These are phyloP conservation scores for Podaxis mareebaensis DNA, from an alignment of 768 basidiomycete genomes.

Conservation along the genomic window DNA sequence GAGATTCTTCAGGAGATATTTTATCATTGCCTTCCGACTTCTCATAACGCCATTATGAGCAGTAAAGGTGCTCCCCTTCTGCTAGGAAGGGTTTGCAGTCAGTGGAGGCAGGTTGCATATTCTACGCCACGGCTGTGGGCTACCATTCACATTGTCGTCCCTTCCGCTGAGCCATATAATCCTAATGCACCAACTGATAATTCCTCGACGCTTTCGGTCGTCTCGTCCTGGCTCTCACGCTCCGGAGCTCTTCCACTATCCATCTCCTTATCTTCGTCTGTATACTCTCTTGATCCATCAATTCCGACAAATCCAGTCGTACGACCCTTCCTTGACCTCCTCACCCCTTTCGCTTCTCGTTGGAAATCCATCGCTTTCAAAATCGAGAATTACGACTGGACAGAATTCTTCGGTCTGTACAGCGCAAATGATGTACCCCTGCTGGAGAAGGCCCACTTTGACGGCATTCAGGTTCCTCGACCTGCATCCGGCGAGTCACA, in stretches of 20 bases:
- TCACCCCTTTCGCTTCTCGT: neutral
- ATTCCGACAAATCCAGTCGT: neutral
- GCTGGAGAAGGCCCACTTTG: slow-evolving; percentile 4
- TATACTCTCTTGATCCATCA: neutral
- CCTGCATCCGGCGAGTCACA: neutral
- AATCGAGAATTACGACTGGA: slow-evolving; percentile 4
- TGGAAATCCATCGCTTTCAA: slow-evolving; percentile 3
- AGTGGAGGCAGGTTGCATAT: slow-evolving; percentile 23
- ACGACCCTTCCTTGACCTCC: slow-evolving; percentile 7
- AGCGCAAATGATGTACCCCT: slow-evolving; percentile 5
- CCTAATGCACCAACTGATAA: neutral
- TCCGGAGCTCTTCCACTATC: slow-evolving; percentile 15
- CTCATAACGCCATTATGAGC: slow-evolving; percentile 20
- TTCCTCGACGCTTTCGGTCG: neutral
- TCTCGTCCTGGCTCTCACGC: slow-evolving; percentile 13
- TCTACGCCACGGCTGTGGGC: slow-evolving; percentile 27
- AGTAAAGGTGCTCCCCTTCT: slow-evolving; percentile 21
- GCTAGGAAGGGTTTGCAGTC: slow-evolving; percentile 21
- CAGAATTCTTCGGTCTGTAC: slow-evolving; percentile 3
- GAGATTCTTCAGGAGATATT: slow-evolving; percentile 26
- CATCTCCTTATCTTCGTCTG: slow-evolving; percentile 2
- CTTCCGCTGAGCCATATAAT: slow-evolving; percentile 4
- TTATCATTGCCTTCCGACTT: slow-evolving; percentile 19
- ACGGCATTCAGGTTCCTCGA: neutral
- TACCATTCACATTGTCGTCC: slow-evolving; percentile 21